Base-by-base conservation (phyloP, 1,139 yeast genomes). In the Taphrina sp. region DNA sequence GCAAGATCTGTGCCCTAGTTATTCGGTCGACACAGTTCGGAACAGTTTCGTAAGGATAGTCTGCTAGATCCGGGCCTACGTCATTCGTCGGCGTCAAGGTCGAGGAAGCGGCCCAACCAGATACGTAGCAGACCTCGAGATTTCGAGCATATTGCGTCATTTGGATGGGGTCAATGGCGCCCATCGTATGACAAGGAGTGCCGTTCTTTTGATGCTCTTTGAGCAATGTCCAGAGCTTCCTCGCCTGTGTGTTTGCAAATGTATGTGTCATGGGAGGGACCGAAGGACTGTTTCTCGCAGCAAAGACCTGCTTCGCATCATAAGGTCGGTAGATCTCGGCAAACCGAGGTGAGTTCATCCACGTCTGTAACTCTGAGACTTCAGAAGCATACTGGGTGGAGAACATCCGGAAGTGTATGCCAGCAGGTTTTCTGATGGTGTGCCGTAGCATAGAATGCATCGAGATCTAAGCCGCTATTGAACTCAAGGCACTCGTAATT, bases 41-140 rank as follows among this genome's bases (percentile, higher is more conserved):
- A 1, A 81, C 83, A 0, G 85, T 81, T 62, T 81, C 82, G 65
- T 80, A 80, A 0, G 84, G 83, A 63, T 80, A 80, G 64, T 80
- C 84, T 19, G 83, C 84, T 61, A 78, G 76, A 64, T 78, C 84
- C 1, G 83, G 82, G 5, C 80, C 75, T 2, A 78, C 81, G 61
- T 80, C 83, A 62, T 79, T 77, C 3, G 83, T 79, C 2, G 82
- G 75, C 5, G 81, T 77, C 58, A 78, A 69, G 16, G 78, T 71
- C 4, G 77, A 70, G 2, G 80, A 76, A 51, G 81, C 78, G 1
- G 82, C 83, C 77, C 83, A 80, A 2, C 86, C 85, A 19, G 83
- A 78, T 10, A 80, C 76, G 63, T 81, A 81, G 4, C 77, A 74
- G n/a, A 77, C 76, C 59, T 78, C 78, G 56, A 76, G 76, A 62